These are phyloP conservation scores for Penicillium egyptiacum DNA, from an alignment of 495 filamentous ascomycete species.

Conservation along the genomic window DNA sequence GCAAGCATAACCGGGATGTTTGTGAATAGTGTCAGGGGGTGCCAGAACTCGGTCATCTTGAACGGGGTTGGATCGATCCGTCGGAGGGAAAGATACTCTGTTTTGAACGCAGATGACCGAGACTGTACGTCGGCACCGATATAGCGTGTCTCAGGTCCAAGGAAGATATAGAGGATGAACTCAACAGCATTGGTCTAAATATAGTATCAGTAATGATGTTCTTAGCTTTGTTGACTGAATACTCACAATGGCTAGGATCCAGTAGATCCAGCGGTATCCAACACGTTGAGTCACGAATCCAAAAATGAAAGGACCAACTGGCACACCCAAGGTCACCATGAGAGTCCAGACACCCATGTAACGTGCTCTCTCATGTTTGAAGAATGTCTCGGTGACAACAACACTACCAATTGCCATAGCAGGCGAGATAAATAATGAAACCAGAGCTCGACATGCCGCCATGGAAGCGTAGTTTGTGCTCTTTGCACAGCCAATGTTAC, in stretches of 20 bases:
- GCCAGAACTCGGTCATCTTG: slow-evolving; percentile 44
- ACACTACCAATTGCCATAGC: slow-evolving; percentile 56
- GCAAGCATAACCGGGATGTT: slow-evolving; percentile 50
- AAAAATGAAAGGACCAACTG: slow-evolving; percentile 49
- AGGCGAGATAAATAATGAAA: slow-evolving; percentile 54
- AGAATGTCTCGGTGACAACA: slow-evolving; percentile 55
- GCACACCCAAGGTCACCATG: slow-evolving; percentile 55
- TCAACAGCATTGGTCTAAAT: slow-evolving; percentile 51
- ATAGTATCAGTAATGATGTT: background rate
- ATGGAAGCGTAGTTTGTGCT: slow-evolving; percentile 44
- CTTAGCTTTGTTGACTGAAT: too few species aligned
- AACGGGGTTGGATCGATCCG: slow-evolving; percentile 53
- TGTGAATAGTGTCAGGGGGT: slow-evolving; percentile 43
- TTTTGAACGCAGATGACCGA: slow-evolving; percentile 36
- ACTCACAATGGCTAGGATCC: slow-evolving; percentile 47
- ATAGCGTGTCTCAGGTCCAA: slow-evolving; percentile 60
- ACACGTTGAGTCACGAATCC: slow-evolving; percentile 49
- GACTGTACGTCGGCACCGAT: slow-evolving; percentile 31
- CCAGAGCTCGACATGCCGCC: slow-evolving; percentile 50
- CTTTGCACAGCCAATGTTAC: slow-evolving; percentile 48
- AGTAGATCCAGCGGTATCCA: slow-evolving; percentile 48
- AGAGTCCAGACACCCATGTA: slow-evolving; percentile 59
- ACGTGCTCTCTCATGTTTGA: slow-evolving; percentile 46
- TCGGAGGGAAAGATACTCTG: slow-evolving; percentile 44
- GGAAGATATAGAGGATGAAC: slow-evolving; percentile 54